These are phyloP conservation scores for Claviceps digitariae DNA, from an alignment of 2,329 filamentous ascomycete genomes.

Conservation along the genomic window DNA sequence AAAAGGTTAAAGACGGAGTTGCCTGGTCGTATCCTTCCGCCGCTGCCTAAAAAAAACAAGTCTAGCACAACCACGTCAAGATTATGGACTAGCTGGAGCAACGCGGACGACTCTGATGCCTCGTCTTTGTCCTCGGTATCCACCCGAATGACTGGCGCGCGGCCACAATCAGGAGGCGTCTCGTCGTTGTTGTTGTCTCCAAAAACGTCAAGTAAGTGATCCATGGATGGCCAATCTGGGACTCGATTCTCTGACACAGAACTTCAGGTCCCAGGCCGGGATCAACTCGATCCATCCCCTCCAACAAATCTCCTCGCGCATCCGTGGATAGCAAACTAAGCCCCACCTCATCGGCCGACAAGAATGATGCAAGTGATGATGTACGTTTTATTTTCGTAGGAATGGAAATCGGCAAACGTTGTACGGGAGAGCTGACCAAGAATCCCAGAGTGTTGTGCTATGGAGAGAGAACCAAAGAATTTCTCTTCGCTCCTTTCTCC, in stretches of 20 bases:
- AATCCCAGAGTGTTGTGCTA: slow-evolving; percentile 40
- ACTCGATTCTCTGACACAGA: not conserved
- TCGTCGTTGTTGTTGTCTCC: slow-evolving; percentile 20
- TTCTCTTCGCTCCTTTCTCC: slow-evolving; percentile 80
- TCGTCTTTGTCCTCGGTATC: slow-evolving; percentile 74
- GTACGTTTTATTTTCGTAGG: slow-evolving; percentile 12
- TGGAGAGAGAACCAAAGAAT: slow-evolving; percentile 85
- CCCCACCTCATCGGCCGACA: slow-evolving; percentile 7
- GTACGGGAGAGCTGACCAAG: slow-evolving; percentile 12
- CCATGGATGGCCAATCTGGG: not conserved
- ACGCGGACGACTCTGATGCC: slow-evolving; percentile 54
- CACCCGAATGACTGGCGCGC: slow-evolving; percentile 42
- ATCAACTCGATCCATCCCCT: slow-evolving; percentile 18
- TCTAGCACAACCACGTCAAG: slow-evolving; percentile 52
- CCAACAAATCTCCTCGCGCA: slow-evolving; percentile 17
- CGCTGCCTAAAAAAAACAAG: slow-evolving; percentile 87
- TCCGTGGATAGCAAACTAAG: slow-evolving; percentile 20
- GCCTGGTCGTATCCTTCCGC: slow-evolving; percentile 77
- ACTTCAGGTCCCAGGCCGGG: slow-evolving; percentile 6
- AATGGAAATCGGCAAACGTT: not conserved
- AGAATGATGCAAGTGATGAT: slow-evolving; percentile 11
- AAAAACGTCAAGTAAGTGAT: slow-evolving; percentile 4
- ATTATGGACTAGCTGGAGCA: slow-evolving; percentile 38
- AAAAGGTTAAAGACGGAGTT: slow-evolving; percentile 71
- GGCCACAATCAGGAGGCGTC: slow-evolving; percentile 8